phyloP scores from a whole-genome alignment of 116 monocot genomes.

The Phalaenopsis hybrid region DNA sequence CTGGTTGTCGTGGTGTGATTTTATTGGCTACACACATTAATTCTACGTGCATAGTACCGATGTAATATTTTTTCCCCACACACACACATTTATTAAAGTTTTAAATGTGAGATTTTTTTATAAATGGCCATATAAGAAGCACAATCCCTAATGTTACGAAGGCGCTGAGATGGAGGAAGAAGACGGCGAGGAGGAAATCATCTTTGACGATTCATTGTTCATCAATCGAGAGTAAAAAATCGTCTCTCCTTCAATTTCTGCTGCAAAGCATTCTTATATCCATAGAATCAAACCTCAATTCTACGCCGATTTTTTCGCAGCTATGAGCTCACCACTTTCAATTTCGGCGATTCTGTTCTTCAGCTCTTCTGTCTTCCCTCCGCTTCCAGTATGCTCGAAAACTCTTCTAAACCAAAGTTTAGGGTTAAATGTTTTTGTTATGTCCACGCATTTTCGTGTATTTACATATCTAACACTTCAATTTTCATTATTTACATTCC shows the following conservation, averaged over 20 bases:
- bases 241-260: not conserved
- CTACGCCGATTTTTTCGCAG: conserved; percentile 15
- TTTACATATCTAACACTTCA: too few species aligned
- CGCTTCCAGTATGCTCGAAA: conserved; percentile 60
- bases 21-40: too few species aligned
- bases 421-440: not conserved
- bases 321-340: conserved; percentile 78
- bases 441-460: too few species aligned
- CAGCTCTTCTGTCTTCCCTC: conserved; percentile 69
- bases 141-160: not conserved
- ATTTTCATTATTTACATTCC: too few species aligned
- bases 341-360: conserved; percentile 64
- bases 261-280: not conserved
- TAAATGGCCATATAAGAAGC: too few species aligned
- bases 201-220: conserved; percentile 60
- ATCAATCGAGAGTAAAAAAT: conserved; percentile 46
- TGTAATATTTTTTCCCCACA: too few species aligned
- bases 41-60: too few species aligned
- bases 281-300: not conserved
- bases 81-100: too few species aligned
- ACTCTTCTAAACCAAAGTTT: not conserved
- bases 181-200: conserved; percentile 38
- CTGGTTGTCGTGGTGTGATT: too few species aligned
- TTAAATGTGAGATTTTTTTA: too few species aligned
- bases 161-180: not conserved